Evolutionary conservation across 768 basidiomycete genomes (phyloP), one percentile per base, ranked within the genome.

Genomic region (Terana coerulea): DNA sequence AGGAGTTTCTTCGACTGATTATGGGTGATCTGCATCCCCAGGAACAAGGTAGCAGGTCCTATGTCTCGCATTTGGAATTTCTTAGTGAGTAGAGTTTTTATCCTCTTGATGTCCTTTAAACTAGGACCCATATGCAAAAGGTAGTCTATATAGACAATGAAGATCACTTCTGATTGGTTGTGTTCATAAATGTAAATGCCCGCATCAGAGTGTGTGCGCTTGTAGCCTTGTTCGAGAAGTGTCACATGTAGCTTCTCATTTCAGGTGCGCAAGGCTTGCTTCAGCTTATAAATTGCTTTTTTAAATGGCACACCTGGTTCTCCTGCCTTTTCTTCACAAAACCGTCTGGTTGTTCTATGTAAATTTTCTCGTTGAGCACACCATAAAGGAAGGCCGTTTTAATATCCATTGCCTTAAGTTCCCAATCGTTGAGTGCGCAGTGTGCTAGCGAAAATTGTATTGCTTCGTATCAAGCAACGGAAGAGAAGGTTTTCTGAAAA

Each of bases 231-330:
- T 11, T 52, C 47, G 3, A 14, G n/a, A n/a, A 62, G 14, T 24
- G 47, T 30, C 26, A 36, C 14, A 26, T 50, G 19, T 1, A 65
- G 54, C 15, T 34, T 58, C 24, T 54, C 26, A 25, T 64, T 56
- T 71, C 71, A 72, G 22, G 52, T 31, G 4, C 56, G 53, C 2
- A 61, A 61, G 6, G 64, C 64, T 49, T 71, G 70, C 30, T 69
- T 66, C 10, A 72, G 61, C 0, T 70, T 70, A 56, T 72, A 72
- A 1, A 73, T 51, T 1, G 66, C 59, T 33, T 66, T 62, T 12
- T 15, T 21, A 72, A 60, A 14, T 49, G 41, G 30, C 48, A 55
- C 5, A 67, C 64, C 48, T 56, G 41, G 21, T 57, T 31, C 21
- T 60, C 54, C 41, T 57, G 40, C 28, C 57, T 57, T n/a, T n/a